Percentiles rank a stretch among this genome's conserved stretches.
Conservation (phyloP, 116 monocot genomes). For the Zostera marina region DNA sequence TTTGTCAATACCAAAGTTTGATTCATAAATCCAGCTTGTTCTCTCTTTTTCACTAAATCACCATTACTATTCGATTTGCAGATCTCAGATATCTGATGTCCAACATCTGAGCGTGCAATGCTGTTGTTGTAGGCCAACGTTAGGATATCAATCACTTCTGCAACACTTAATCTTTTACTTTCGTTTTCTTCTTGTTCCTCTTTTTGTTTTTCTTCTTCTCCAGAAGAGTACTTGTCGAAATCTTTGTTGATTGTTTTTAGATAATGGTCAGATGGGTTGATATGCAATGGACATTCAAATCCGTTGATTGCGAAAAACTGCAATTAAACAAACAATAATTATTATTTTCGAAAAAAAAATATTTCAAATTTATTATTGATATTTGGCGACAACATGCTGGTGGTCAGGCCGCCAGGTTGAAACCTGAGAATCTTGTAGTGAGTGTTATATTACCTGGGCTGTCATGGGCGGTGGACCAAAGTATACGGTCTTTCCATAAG, state of each 20-base stretch:
- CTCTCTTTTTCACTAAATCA: slow-evolving; percentile 16
- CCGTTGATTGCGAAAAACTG: slow-evolving; percentile 52
- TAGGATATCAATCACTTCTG: slow-evolving; percentile 23
- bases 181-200: not conserved
- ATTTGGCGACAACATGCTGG: too few relatives aligned
- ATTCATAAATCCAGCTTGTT: slow-evolving; percentile 25
- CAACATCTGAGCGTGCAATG: not conserved
- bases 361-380: too few relatives aligned
- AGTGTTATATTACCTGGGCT: slow-evolving; percentile 13
- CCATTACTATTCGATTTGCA: slow-evolving; percentile 17
- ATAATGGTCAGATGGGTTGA: slow-evolving; percentile 51
- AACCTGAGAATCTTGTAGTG: too few relatives aligned
- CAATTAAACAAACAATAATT: not conserved
- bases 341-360: not conserved
- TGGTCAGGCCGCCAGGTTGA: too few relatives aligned
- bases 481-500: slow-evolving; percentile 18
- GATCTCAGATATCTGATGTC: slow-evolving; percentile 9
- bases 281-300: slow-evolving; percentile 33
- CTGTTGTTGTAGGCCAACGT: slow-evolving; percentile 14
- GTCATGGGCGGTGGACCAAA: slow-evolving; percentile 11
- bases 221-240: too few relatives aligned
- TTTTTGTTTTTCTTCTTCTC: too few relatives aligned
- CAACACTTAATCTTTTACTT: not conserved
- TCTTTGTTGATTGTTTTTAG: slow-evolving; percentile 67
- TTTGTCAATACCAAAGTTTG: slow-evolving; percentile 31